Conservation (phyloP, 2,329 filamentous ascomycete genomes). For the Sclerotinia nivalis region DNA sequence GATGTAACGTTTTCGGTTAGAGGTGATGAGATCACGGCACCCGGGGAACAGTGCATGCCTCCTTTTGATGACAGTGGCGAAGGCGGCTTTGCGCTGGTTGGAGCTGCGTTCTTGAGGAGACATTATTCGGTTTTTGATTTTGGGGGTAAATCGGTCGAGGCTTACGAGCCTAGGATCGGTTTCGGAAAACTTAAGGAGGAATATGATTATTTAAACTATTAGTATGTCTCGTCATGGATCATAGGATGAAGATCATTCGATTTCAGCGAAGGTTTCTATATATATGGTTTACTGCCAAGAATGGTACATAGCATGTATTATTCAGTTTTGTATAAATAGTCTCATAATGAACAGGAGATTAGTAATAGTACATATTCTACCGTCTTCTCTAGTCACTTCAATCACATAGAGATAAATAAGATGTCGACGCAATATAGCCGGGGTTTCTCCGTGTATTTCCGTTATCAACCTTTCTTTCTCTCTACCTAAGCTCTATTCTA, state of each 20-base stretch:
- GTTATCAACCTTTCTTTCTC: background rate
- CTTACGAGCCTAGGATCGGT: background rate
- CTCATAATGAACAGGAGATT: background rate
- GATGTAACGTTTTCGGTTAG: background rate
- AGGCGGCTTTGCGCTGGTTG: background rate
- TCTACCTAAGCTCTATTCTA: accelerated
- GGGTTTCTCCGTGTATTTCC: background rate
- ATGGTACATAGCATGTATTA: background rate
- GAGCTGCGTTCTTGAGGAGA: background rate
- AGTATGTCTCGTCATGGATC: background rate
- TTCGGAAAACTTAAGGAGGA: conserved; percentile 10
- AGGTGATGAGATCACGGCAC: background rate
- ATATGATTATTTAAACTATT: background rate
- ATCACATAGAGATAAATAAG: background rate
- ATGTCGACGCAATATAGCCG: background rate
- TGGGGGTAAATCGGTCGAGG: background rate
- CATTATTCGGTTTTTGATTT: conserved; percentile 13
- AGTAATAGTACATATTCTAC: background rate
- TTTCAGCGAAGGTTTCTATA: background rate
- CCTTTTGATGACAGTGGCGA: background rate
- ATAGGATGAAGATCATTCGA: no score
- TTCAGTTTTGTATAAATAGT: background rate
- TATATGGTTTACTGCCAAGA: background rate
- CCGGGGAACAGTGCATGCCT: background rate
- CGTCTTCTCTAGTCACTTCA: background rate